phyloP scores from a whole-genome alignment of 2,329 filamentous ascomycete species.

The Harringtonia lauricola region DNA sequence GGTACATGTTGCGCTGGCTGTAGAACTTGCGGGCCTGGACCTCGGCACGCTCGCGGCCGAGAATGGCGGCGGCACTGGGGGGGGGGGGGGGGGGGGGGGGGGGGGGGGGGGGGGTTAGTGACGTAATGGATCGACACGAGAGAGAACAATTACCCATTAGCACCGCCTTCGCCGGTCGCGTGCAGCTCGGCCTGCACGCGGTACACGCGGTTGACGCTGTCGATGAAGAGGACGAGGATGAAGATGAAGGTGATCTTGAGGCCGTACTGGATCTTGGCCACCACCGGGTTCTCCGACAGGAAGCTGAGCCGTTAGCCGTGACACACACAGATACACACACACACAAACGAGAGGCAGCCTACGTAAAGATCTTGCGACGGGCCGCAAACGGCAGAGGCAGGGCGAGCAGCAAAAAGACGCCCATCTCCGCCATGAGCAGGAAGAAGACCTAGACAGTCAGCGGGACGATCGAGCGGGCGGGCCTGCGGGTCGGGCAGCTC shows the following conservation, averaged over 20 bases:
- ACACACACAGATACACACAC: too few species aligned
- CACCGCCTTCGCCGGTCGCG: constrained; percentile 52
- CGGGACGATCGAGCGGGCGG: too few species aligned
- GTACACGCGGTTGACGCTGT: constrained; percentile 93
- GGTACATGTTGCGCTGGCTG: constrained; percentile 99
- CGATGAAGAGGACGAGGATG: constrained; percentile 94
- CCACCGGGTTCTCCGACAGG: constrained; percentile 74
- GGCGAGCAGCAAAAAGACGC: constrained; percentile 67
- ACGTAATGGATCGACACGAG: too few species aligned
- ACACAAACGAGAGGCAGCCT: too few species aligned
- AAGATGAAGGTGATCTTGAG: constrained; percentile 99
- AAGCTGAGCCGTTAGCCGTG: constrained; percentile 49
- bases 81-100: too few species aligned
- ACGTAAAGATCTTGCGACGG: constrained; percentile 76
- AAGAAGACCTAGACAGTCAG: constrained; percentile 56
- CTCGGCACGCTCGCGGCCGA: constrained; percentile 92
- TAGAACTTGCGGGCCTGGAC: constrained; percentile 99
- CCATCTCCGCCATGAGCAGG: constrained; percentile 75
- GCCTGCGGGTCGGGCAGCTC: too few species aligned
- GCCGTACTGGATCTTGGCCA: constrained; percentile 94
- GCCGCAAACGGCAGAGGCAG: constrained; percentile 80
- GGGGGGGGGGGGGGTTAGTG: too few species aligned
- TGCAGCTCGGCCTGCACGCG: constrained; percentile 86
- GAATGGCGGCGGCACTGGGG: constrained; percentile 51
- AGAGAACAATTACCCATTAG: constrained; percentile 28